These are phyloP conservation scores for Suhomyces pyralidae DNA, from an alignment of 805 yeast species.

Conservation along the genomic window DNA sequence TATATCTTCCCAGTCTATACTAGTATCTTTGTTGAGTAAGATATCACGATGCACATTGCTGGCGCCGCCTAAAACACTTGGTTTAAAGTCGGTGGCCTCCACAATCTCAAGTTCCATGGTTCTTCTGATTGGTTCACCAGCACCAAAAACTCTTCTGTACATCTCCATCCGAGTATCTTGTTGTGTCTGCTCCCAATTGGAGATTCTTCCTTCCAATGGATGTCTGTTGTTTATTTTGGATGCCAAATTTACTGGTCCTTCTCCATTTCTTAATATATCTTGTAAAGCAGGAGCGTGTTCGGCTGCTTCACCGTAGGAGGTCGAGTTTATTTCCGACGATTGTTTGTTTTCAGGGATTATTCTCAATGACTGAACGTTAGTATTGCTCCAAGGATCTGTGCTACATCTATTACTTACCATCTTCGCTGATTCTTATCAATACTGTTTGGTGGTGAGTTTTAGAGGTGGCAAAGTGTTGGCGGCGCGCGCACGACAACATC, in stretches of 20 bases:
- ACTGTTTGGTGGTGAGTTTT: background rate
- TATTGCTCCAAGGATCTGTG: background rate
- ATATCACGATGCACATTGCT: slow-evolving; percentile 71
- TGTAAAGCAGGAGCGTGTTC: slow-evolving; percentile 68
- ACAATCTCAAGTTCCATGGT: slow-evolving; percentile 84
- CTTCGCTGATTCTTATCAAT: background rate
- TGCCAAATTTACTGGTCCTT: slow-evolving; percentile 59
- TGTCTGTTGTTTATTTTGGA: slow-evolving; percentile 74
- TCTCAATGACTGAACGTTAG: slow-evolving; percentile 43
- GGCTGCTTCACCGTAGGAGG: slow-evolving; percentile 53
- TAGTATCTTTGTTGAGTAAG: slow-evolving; percentile 68
- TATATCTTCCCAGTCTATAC: slow-evolving; percentile 92
- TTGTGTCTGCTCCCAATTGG: slow-evolving; percentile 79
- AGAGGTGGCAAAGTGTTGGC: slow-evolving; percentile 1
- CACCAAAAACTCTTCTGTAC: slow-evolving; percentile 81
- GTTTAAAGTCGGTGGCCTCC: slow-evolving; percentile 65
- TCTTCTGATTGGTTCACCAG: slow-evolving; percentile 90
- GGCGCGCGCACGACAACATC: slow-evolving; percentile 1
- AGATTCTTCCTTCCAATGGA: slow-evolving; percentile 76
- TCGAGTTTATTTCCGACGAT: slow-evolving; percentile 47
- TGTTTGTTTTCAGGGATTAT: slow-evolving; percentile 53
- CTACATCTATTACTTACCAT: background rate
- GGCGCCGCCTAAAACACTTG: slow-evolving; percentile 57
- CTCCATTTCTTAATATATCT: slow-evolving; percentile 62
- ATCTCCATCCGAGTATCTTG: slow-evolving; percentile 67